phyloP scores from a whole-genome alignment of 2,329 filamentous ascomycete species.

The Penicillium aurantiogriseum region DNA sequence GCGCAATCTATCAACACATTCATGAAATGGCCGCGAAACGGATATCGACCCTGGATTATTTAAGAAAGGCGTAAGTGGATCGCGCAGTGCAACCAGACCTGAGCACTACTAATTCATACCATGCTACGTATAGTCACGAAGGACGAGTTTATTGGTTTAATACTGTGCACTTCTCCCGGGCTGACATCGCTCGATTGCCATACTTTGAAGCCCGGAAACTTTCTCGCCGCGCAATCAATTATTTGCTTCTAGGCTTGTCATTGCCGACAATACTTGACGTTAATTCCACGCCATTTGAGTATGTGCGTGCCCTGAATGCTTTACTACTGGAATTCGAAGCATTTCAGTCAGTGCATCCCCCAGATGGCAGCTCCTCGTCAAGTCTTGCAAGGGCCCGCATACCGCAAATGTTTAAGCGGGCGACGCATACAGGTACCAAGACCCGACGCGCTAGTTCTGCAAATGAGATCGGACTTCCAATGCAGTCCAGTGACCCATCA shows the following conservation, averaged over 20 bases:
- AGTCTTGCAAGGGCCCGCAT: conserved; percentile 75
- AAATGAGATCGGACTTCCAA: conserved; percentile 58
- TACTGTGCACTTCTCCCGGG: conserved; percentile 84
- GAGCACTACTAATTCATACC: conserved; percentile 13
- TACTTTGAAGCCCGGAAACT: conserved; percentile 84
- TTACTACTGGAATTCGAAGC: conserved; percentile 89
- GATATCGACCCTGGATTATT: conserved; percentile 89
- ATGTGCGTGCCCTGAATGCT: conserved; percentile 79
- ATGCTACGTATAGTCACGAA: conserved; percentile 65
- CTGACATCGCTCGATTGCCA: conserved; percentile 75
- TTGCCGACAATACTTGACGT: conserved; percentile 87
- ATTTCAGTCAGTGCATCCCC: conserved; percentile 82
- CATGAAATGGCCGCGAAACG: conserved; percentile 86
- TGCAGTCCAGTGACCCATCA: conserved; percentile 48
- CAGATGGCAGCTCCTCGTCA: conserved; percentile 67
- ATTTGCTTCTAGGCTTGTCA: conserved; percentile 86
- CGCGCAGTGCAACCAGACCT: neutral
- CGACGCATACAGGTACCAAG: conserved; percentile 57
- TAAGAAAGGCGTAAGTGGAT: conserved; percentile 77
- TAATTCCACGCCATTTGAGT: conserved; percentile 74
- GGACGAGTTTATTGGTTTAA: conserved; percentile 98
- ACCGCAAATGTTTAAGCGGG: conserved; percentile 77
- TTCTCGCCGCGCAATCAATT: conserved; percentile 86
- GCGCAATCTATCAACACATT: conserved; percentile 64
- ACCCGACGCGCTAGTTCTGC: conserved; percentile 58